These are phyloP conservation scores for Acrocalymma vagum DNA, from an alignment of 2,329 filamentous ascomycete genomes.

Conservation along the genomic window DNA sequence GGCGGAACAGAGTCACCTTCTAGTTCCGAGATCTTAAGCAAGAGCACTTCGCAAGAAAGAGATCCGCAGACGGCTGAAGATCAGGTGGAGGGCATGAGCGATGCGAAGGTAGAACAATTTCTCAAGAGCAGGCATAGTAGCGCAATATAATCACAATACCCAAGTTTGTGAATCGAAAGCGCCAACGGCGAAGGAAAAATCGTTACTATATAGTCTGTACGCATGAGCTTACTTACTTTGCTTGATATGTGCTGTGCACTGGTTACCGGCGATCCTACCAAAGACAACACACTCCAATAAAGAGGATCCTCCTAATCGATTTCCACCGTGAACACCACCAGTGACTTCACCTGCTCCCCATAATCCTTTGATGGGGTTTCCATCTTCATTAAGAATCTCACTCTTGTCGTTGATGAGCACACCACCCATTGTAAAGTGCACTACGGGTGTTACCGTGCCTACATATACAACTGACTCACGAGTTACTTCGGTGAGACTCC, in stretches of 20 bases:
- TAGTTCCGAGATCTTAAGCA: slow-evolving; percentile 9
- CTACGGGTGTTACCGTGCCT: slow-evolving; percentile 68
- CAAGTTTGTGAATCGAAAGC: too few relatives aligned
- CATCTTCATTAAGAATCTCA: slow-evolving; percentile 57
- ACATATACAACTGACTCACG: slow-evolving; percentile 64
- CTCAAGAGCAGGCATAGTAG: slow-evolving; percentile 28
- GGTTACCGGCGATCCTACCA: slow-evolving; percentile 64
- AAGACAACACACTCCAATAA: slow-evolving; percentile 71
- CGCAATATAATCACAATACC: slow-evolving; percentile 3
- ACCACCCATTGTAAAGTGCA: slow-evolving; percentile 74
- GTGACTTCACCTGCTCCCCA: slow-evolving; percentile 73
- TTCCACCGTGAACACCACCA: slow-evolving; percentile 70
- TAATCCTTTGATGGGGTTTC: slow-evolving; percentile 61
- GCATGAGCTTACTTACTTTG: too few relatives aligned
- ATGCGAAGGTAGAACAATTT: slow-evolving; percentile 29
- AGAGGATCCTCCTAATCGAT: slow-evolving; percentile 68
- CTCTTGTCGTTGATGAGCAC: slow-evolving; percentile 64
- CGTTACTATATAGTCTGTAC: too few relatives aligned
- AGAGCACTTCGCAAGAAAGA: slow-evolving; percentile 5
- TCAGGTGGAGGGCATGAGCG: slow-evolving; percentile 34
- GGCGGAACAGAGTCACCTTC: slow-evolving; percentile 37
- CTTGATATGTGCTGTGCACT: slow-evolving; percentile 20
- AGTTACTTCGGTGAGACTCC: slow-evolving; percentile 59
- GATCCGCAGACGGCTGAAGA: slow-evolving; percentile 21
- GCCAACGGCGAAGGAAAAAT: too few relatives aligned